Base-by-base conservation (phyloP, 2,329 filamentous ascomycete species). In the Cladosporium sp. region DNA sequence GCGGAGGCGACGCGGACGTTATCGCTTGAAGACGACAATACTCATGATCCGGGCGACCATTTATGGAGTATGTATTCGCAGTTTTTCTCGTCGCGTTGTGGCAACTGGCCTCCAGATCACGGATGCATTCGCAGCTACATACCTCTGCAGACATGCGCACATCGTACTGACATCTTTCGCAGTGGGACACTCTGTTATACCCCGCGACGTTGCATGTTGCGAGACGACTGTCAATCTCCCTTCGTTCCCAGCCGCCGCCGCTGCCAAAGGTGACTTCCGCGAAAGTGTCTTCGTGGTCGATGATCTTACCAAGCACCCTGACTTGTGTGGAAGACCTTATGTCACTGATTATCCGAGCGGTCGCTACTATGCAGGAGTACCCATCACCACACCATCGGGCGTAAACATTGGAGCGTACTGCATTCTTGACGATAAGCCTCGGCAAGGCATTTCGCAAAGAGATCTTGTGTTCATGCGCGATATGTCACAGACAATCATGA, bases 361-460 rank as follows among this genome's bases (percentile, higher is more conserved):
- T 3, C 65, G 66, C 3, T 85, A 84, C 65, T 83, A 84, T 60
- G 82, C 82, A 4, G 82, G 81, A 17, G 84, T 87, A 0, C 86
- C 86, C 0, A 82, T 89, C 52, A 78, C 80, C 20, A 84, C 82
- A 1, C 79, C 80, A 0, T 79, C 77, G 37, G 80, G 82, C 25
- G 80, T 82, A 64, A 79, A 80, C 50, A 83, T 89, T 59, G 86
- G 86, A 8, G 80, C 78, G 12, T 84, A 85, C 60, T 81, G 82
- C 55, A 79, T 88, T 2, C 73, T 85, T 2, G 85, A 88, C 63
- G 79, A 82, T 43, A 74, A 77, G 19, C 79, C 82, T 0, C 80
- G 83, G 15, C 65, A 80, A 39, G 80, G 79, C 15, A 66, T 88
- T 17, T 73, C 72, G 9, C 66, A 75, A 0, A 74, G 76, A 11